Conservation (phyloP, 345 rosid genomes). For the Firmiana major region DNA sequence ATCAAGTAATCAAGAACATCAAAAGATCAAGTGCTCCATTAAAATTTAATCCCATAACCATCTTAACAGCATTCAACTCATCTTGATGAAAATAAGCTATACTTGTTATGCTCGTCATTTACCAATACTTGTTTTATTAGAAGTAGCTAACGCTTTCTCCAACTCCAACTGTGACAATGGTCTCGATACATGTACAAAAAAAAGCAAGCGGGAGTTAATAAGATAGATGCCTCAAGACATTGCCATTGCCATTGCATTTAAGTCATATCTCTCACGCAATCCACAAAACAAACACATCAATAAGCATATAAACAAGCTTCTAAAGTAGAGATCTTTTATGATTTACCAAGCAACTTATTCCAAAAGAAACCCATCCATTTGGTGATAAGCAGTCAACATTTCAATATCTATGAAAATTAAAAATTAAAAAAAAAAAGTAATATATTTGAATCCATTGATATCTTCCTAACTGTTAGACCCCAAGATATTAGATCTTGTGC, state of each 20-base stretch:
- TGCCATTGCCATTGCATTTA: neutral
- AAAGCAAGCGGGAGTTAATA: neutral
- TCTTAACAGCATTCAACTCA: constrained; percentile 36
- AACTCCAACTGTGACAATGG: constrained; percentile 63
- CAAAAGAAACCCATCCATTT: neutral
- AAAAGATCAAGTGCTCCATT: constrained; percentile 51
- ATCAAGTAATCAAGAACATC: no score
- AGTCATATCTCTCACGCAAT: neutral
- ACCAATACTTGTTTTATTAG: constrained; percentile 61
- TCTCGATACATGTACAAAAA: constrained; percentile 36
- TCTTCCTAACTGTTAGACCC: no score
- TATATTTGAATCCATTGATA: constrained; percentile 34
- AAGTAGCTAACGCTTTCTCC: constrained; percentile 59
- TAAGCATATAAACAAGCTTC: neutral
- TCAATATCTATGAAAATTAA: neutral
- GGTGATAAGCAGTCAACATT: neutral
- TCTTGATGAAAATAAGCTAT: constrained; percentile 41
- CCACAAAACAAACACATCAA: neutral
- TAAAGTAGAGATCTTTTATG: neutral
- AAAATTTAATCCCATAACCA: constrained; percentile 51
- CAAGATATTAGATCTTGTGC: no score
- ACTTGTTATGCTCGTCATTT: constrained; percentile 47
- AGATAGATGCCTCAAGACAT: neutral
- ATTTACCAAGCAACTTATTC: neutral
- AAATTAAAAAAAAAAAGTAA: neutral